phyloP scores from a whole-genome alignment of 192 early-diverging fungal genomes.

The Coemansia sp. region DNA sequence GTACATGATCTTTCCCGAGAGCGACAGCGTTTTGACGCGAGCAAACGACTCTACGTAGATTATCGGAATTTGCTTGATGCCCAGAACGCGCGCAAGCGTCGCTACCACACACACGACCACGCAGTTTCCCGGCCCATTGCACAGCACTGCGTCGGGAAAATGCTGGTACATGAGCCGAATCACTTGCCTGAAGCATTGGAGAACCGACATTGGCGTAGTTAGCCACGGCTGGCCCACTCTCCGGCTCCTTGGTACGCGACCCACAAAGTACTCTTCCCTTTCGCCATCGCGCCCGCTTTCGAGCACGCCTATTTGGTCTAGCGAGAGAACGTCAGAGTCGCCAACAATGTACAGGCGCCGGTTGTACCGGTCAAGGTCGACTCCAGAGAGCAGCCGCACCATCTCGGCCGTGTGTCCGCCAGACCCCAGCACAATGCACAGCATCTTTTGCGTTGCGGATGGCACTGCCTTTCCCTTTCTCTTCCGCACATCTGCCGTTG shows the following conservation, averaged over 20 bases:
- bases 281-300: constrained; percentile 25
- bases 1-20: constrained; percentile 85
- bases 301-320: constrained; percentile 59
- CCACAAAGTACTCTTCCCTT: constrained; percentile 43
- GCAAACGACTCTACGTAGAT: constrained; percentile 95
- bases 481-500: constrained; percentile 2
- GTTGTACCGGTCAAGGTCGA: constrained; percentile 63
- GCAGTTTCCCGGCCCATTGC: constrained; percentile 92
- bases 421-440: constrained; percentile 51
- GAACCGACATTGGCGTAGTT: constrained; percentile 61
- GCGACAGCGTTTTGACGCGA: constrained; percentile 80
- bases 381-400: constrained; percentile 67
- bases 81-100: constrained; percentile 62
- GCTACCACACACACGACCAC: constrained; percentile 70
- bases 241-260: constrained; percentile 71
- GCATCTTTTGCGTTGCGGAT: constrained; percentile 10
- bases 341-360: constrained; percentile 78
- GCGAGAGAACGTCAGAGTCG: constrained; percentile 64
- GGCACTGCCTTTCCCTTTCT: constrained; percentile 31
- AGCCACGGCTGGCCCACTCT: constrained; percentile 72
- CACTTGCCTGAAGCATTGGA: constrained; percentile 21
- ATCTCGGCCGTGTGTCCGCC: constrained; percentile 96
- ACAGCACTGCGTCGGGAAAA: constrained; percentile 70
- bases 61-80: constrained; percentile 61
- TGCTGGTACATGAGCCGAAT: constrained; percentile 41